A percentile compares a stretch with the other conserved stretches of the same genome.
Evolutionary conservation across 495 filamentous ascomycete species (phyloP).

Genomic region (Cryomyces antarcticus): DNA sequence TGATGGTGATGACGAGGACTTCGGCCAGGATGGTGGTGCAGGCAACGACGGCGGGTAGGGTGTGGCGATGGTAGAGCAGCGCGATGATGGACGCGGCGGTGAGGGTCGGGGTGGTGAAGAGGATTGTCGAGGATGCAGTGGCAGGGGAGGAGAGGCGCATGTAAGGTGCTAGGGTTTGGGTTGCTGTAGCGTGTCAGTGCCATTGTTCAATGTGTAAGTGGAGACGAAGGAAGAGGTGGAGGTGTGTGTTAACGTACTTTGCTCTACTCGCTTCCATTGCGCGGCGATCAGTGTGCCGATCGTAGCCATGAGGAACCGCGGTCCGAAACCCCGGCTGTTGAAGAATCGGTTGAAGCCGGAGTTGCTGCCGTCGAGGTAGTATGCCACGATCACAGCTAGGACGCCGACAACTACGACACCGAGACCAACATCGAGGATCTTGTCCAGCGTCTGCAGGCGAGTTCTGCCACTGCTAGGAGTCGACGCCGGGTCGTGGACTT

Average conservation of each 20-base stretch:
- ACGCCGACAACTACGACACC: conserved; percentile 18
- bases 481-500: too few relatives aligned
- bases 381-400: conserved; percentile 22
- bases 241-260: conserved; percentile 4
- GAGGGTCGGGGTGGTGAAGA: conserved; percentile 17
- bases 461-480: too few relatives aligned
- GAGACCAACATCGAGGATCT: conserved; percentile 7
- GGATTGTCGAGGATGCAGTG: conserved; percentile 16
- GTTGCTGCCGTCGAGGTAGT: conserved; percentile 18
- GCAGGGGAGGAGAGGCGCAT: conserved; percentile 12
- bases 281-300: conserved; percentile 23
- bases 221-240: neutral
- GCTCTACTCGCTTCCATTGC: conserved; percentile 23
- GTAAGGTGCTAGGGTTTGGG: conserved; percentile 10
- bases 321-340: conserved; percentile 23
- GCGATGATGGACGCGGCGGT: conserved; percentile 20
- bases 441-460: too few relatives aligned
- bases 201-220: conserved; percentile 2
- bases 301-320: conserved; percentile 23
- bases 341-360: conserved; percentile 25
- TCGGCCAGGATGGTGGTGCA: conserved; percentile 19
- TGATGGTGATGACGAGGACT: conserved; percentile 19
- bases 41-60: conserved; percentile 15
- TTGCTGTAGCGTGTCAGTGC: neutral
- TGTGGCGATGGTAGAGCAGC: conserved; percentile 13